Base-by-base conservation (phyloP, 495 filamentous ascomycete genomes). In the Cercophora sp. region DNA sequence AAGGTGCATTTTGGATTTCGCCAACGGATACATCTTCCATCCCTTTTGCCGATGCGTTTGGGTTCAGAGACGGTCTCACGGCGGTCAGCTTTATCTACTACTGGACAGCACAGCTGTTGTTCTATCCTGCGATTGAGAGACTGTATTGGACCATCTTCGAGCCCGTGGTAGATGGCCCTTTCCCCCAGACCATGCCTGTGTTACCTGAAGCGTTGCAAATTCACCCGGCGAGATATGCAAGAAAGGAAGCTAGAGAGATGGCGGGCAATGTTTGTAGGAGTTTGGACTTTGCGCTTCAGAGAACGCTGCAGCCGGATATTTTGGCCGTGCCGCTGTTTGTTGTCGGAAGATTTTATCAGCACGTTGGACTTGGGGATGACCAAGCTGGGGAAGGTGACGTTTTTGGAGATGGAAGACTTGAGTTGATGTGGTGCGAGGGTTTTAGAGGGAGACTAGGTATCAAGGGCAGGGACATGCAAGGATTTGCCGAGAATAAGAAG, bases 401-500 rank as follows among this genome's bases (percentile, higher is more conserved):
- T n/a, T 37, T 16, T 1, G 32, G 41, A 6, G 50, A 48, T 13
- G 54, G 56, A 13, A 15, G 66, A 37, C 42, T 70, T 0, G 75
- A 76, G 49, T 41, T 70, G 8, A 51, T 67, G 34, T 77, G 75
- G 75, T 71, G 71, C 32, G 60, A 68, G n/a, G 63, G 55, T 11
- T 73, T 76, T 40, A 41, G 44, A 24, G 57, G 37, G 15, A 56
- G 64, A 45, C 23, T 68, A 39, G 16, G 11, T 46, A 40, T 31
- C 2, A 59, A 49, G 40, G 60, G 54, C 23, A 35, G 51, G 25
- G 62, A 63, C n/a, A 52, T 68, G 23, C 27, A 39, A 24, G 55
- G 55, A 16, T 46, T 59, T 32, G 29, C 13, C 6, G 8, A 32
- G 29, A 13, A 13, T 13, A 32, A 32, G 29, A 6, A 32, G 29